phyloP scores from a whole-genome alignment of 1,284 basidiomycete genomes.

The Tilletia setariae region DNA sequence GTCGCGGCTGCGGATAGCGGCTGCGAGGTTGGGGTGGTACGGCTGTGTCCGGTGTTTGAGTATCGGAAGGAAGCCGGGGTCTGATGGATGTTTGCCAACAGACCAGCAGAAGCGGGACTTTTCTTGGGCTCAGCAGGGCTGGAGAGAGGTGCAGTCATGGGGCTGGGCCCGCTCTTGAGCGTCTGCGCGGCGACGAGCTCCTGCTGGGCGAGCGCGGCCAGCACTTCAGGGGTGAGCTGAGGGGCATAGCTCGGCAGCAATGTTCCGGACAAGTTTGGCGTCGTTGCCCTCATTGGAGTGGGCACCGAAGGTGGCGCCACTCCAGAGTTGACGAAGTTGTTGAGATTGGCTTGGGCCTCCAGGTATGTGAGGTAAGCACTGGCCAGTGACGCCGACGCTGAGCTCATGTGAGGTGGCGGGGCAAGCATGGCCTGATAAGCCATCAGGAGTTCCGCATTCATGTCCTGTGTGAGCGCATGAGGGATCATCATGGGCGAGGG shows the following conservation, averaged over 20 bases:
- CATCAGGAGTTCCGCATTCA: slow-evolving; percentile 1
- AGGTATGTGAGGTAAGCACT: slow-evolving; percentile 8
- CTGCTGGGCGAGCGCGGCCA: slow-evolving; percentile 10
- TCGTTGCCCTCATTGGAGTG: not conserved
- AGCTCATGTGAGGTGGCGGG: not conserved
- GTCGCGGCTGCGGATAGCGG: not conserved
- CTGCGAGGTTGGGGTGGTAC: not conserved
- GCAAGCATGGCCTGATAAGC: slow-evolving; percentile 12
- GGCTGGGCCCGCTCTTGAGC: not conserved
- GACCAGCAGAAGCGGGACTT: not conserved
- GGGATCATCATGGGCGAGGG: slow-evolving; percentile 7
- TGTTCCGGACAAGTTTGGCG: not conserved
- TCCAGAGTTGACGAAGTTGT: slow-evolving; percentile 2
- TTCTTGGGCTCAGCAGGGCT: not conserved
- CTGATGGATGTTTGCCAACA: not conserved
- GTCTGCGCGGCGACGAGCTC: slow-evolving; percentile 3
- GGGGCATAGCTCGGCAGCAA: not conserved
- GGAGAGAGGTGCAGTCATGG: not conserved
- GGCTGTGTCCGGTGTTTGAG: not conserved
- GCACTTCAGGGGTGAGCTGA: slow-evolving; percentile 1
- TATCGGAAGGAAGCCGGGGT: slow-evolving; percentile 8
- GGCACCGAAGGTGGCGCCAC: not conserved
- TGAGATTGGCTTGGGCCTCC: slow-evolving; percentile 12
- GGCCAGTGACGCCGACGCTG: not conserved
- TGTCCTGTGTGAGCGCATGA: not conserved